Evolutionary conservation across 2,329 filamentous ascomycete species (phyloP), one percentile per base, ranked within the genome.

Genomic region (Knoxdaviesia capensis): DNA sequence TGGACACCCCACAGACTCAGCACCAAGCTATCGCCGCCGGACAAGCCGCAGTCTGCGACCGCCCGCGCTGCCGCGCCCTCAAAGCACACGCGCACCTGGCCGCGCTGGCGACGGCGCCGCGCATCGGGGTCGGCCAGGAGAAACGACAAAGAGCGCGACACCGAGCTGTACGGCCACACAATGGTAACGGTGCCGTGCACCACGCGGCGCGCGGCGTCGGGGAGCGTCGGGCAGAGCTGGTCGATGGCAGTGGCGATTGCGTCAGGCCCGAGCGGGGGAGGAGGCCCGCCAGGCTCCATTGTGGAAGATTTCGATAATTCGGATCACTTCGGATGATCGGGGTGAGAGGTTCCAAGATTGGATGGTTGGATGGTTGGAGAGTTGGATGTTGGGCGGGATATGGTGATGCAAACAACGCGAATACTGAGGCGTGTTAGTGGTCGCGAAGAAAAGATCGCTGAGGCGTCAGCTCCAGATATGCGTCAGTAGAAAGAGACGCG

Each of bases 121-220:
- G 87, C 81, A 56, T 94, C 85, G 38, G 77, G 76, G 52, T 94
- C 87, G 38, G 82, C 82, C 33, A 96, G 70, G 20, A 92, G 70
- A 41, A 94, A 77, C 30, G 84, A 79, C 49, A 86, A 70, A 35
- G 76, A 76, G 42, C 71, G 72, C 31, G 71, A 80, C 30, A 84
- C 74, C 28, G 80, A 80, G 48, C 82, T 94, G 58, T 84, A 94
- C 0, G 88, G 88, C 87, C 88, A 96, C 44, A 84, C 77, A 34
- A 96, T 74, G 6, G 85, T 88, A 28, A 94, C 74, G 10, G 81
- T 66, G 35, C 82, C 86, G 44, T 73, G 69, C 32, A 94, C 59
- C 8, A 63, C 60, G 46, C 61, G 61, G 5, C 59, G 55, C 3
- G 52, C 44, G 29, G 57, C 54, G 8, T 65, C 54, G 9, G 57